Base-by-base conservation (phyloP, 2,329 filamentous ascomycete genomes). In the Gaeumannomyces tritici region DNA sequence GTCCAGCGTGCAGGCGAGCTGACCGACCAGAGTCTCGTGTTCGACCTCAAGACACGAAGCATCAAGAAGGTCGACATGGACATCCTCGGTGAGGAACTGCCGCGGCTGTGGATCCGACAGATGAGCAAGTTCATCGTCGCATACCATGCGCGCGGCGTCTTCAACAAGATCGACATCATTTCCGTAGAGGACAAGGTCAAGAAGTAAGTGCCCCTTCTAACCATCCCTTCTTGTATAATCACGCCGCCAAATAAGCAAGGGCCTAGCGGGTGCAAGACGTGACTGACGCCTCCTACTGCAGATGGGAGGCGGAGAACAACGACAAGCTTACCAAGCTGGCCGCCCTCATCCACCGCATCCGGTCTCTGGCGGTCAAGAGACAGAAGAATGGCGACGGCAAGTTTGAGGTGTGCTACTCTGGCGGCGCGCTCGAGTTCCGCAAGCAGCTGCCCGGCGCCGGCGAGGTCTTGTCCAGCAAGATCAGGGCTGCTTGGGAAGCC, bases 21-120 rank as follows among this genome's bases (percentile, higher is more conserved):
- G 1, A 63, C 74, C 4, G 67, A 71, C 0, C 76, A 78, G 24
- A 57, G 66, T 0, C 62, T 65, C 1, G 55, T 79, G 18, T 77
- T 80, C 58, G 78, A 80, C 42, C 69, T 80, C 63, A 80, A 80
- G 67, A 80, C 78, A 0, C 74, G 78, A 29, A 73, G 69, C 26
- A 62, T 66, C 7, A 61, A 63, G 1, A 67, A 66, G n/a, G 63
- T 65, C 21, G 64, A 65, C 4, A 67, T 69, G 2, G 69, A 74
- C 59, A 69, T 70, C 24, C 64, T 78, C 0, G 69, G 63, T 13
- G 66, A 73, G 4, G 73, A 79, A 56, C 66, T 80, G 12, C 76
- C 75, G 5, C 76, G 76, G 0, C 68, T 80, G 11, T 80, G 78
- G 77, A 63, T 76, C 1, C 63, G 71, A 0, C 77, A 77, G 62